Base-by-base conservation (phyloP, 306 rosid species). In the Quercus mongolica region DNA sequence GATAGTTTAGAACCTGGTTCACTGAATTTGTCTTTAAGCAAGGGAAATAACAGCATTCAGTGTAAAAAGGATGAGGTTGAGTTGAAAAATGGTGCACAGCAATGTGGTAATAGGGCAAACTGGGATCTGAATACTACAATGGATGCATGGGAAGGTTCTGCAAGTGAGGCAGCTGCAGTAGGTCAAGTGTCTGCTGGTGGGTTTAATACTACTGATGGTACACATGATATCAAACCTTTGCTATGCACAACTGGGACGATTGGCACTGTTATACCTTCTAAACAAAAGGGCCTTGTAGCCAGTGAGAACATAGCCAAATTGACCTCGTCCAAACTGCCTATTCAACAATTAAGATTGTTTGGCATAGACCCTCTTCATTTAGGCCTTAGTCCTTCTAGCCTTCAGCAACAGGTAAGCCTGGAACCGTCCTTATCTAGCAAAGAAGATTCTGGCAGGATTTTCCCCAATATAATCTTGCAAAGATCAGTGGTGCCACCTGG, bases 61-160 rank as follows among this genome's bases (percentile, higher is more conserved):
- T 58, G 83, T 77, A 81, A 73, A 69, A 83, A 55, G 56, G 76
- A 79, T 30, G 86, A 74, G 55, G 63, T 75, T 57, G 88, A 84
- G 73, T 55, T 38, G 69, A 79, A 71, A 57, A 35, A 56, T 33
- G 78, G 80, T 26, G 54, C 85, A 56, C 83, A 12, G 62, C 78
- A 56, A 57, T 82, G 82, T 62, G 85, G 91, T 69, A 87, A 78
- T 81, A 85, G 99, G 86, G 99, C 87, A 79, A 92, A 92, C 80
- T 95, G 99, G 99, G 99, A 96, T 89, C 86, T 96, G 76, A 96
- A 96, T 87, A 93, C 96, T 74, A 90, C 94, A 3, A 91, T 95
- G 97, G 99, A 95, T 80, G 92, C 94, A 19, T 95, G 99, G 99
- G 95, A 83, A 58, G 94, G 89, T 87, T 26, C 85, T 82, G 84